These are phyloP conservation scores for Chytridiales sp. DNA, from an alignment of 371 early-diverging fungal species.

Conservation along the genomic window DNA sequence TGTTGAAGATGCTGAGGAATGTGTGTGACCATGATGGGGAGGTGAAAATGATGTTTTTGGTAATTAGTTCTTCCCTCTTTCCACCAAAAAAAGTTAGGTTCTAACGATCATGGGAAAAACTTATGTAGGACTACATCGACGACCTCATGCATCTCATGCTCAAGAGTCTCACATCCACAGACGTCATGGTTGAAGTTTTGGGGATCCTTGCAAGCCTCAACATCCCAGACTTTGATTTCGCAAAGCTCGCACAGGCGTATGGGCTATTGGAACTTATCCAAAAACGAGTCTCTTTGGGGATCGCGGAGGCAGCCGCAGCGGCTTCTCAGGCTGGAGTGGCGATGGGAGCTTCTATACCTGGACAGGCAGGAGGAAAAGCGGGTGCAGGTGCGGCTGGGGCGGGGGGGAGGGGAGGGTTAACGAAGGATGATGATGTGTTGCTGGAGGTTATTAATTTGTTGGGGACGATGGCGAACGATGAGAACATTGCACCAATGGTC, in stretches of 20 bases:
- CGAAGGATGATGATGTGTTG: constrained; percentile 48
- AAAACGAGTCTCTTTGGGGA: constrained; percentile 12
- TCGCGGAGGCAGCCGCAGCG: constrained; percentile 12
- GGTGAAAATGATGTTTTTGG: constrained; percentile 45
- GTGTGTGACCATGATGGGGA: constrained; percentile 36
- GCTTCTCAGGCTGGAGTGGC: background rate
- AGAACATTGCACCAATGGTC: constrained; percentile 42
- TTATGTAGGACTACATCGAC: constrained; percentile 49
- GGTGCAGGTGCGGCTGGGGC: constrained; percentile 3
- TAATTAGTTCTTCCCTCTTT: constrained; percentile 8
- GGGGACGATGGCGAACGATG: constrained; percentile 51
- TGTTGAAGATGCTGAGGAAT: constrained; percentile 53
- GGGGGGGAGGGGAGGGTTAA: constrained; percentile 18
- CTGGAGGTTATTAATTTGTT: constrained; percentile 45
- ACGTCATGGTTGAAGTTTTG: constrained; percentile 46
- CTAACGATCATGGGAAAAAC: no score
- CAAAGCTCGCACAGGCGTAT: constrained; percentile 44
- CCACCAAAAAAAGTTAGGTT: background rate
- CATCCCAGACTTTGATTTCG: constrained; percentile 51
- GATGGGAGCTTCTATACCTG: background rate
- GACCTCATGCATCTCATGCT: constrained; percentile 46
- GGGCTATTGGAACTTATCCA: constrained; percentile 35
- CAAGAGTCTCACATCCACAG: constrained; percentile 33
- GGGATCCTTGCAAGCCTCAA: constrained; percentile 42
- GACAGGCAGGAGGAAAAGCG: background rate